Conservation (phyloP, 306 rosid species). For the Myrica gale region DNA sequence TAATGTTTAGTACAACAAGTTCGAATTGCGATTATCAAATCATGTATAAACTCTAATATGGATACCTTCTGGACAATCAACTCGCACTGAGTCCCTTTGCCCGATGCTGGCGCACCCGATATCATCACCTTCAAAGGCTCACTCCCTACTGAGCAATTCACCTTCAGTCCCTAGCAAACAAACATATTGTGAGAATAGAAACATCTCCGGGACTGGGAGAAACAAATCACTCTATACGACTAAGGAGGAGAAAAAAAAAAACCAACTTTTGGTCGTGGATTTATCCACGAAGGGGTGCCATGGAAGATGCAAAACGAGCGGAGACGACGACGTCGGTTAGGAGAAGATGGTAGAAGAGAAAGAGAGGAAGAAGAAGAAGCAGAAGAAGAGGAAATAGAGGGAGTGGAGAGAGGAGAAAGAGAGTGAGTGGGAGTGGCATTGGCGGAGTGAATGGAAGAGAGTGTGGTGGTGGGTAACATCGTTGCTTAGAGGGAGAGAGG, state of each 20-base stretch:
- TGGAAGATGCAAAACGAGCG: slow-evolving; percentile 37
- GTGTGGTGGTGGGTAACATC: slow-evolving; percentile 45
- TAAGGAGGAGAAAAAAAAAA: background rate
- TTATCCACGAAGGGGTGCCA: slow-evolving; percentile 29
- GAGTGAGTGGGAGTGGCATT: slow-evolving; percentile 37
- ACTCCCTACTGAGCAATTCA: slow-evolving; percentile 47
- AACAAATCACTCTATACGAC: background rate
- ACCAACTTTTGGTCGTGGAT: slow-evolving; percentile 45
- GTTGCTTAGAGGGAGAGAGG: slow-evolving; percentile 25
- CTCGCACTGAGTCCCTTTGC: slow-evolving; percentile 96
- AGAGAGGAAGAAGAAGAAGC: slow-evolving; percentile 15
- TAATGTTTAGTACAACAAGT: background rate
- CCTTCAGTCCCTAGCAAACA: slow-evolving; percentile 43
- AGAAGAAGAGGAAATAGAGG: slow-evolving; percentile 30
- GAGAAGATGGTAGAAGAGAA: slow-evolving; percentile 31
- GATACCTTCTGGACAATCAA: slow-evolving; percentile 74
- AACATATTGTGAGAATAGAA: slow-evolving; percentile 14
- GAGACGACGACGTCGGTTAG: slow-evolving; percentile 34
- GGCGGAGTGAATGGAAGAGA: slow-evolving; percentile 46
- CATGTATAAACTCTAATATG: background rate
- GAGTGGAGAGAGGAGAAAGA: slow-evolving; percentile 24
- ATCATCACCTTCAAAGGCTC: slow-evolving; percentile 87
- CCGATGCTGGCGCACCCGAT: slow-evolving; percentile 96
- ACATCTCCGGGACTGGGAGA: background rate
- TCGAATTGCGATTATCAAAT: background rate